Evolutionary conservation across 2,329 filamentous ascomycete species (phyloP).

Genomic region (Ceratocystis lukuohia): DNA sequence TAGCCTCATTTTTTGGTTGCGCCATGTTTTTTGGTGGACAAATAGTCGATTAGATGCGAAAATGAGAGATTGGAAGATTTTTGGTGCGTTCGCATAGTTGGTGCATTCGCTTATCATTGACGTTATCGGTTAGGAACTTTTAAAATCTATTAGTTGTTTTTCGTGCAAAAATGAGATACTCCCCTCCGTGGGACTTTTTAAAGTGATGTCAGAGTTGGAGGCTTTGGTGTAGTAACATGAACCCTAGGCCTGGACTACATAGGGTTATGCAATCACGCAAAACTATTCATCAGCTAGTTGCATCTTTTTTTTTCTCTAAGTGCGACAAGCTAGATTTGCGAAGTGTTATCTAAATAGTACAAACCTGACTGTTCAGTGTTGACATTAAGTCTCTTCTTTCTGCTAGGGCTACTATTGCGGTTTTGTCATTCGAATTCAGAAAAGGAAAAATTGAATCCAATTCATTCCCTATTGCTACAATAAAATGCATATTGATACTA

Average conservation of each 20-base stretch:
- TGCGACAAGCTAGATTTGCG: no score
- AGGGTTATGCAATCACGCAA: constrained; percentile 10
- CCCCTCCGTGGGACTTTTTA: no score
- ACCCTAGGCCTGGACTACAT: not conserved
- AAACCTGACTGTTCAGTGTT: not conserved
- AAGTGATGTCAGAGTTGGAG: no score
- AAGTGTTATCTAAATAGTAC: not conserved
- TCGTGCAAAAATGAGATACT: no score
- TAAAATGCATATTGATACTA: constrained; percentile 16
- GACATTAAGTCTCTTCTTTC: not conserved
- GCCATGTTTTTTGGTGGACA: no score
- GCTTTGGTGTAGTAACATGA: not conserved
- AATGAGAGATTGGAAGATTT: no score
- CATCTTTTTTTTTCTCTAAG: not conserved
- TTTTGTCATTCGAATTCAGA: not conserved
- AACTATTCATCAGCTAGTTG: not conserved
- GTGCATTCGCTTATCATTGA: no score
- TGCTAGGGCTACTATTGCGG: not conserved
- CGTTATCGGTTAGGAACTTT: no score
- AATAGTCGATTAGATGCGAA: no score
- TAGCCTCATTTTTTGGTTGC: no score
- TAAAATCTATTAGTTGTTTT: no score
- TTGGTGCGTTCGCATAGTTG: no score
- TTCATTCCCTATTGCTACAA: not conserved
- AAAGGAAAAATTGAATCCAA: not conserved